Evolutionary conservation across 1,284 basidiomycete genomes (phyloP).

Genomic region (Amylostereum chailletii): DNA sequence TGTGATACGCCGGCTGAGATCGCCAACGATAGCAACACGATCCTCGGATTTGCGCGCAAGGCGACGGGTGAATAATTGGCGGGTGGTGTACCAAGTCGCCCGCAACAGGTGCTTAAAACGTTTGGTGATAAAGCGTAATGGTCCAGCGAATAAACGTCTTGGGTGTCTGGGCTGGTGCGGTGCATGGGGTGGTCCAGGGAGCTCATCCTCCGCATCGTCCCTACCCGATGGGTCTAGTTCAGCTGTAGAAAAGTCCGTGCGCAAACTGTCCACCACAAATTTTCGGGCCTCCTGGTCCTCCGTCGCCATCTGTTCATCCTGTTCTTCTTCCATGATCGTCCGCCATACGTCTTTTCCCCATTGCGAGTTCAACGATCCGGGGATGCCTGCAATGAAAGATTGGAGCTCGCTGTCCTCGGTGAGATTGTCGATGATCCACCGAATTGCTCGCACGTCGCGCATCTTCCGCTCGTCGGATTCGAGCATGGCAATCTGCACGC

Average conservation of each 20-base stretch:
- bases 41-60: too few species aligned
- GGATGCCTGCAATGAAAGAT: slow-evolving; percentile 7
- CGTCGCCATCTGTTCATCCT: not conserved
- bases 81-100: too few species aligned
- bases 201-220: not conserved
- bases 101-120: too few species aligned
- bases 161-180: too few species aligned
- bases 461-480: slow-evolving; percentile 2
- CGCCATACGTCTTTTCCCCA: slow-evolving; percentile 10
- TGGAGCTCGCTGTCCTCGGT: slow-evolving; percentile 12
- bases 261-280: too few species aligned
- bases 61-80: too few species aligned
- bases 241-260: too few species aligned
- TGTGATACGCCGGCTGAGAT: slow-evolving; percentile 7
- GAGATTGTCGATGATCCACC: slow-evolving; percentile 8
- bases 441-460: slow-evolving; percentile 7
- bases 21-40: slow-evolving; percentile 1
- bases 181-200: too few species aligned
- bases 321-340: not conserved
- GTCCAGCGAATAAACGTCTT: too few species aligned
- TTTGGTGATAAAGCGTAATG: too few species aligned
- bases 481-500: slow-evolving; percentile 9
- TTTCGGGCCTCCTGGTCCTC: too few species aligned
- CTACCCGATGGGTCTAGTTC: too few species aligned
- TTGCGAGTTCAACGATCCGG: slow-evolving; percentile 6